Conservation (phyloP, 192 early-diverging fungal species). For the Coemansia sp. region DNA sequence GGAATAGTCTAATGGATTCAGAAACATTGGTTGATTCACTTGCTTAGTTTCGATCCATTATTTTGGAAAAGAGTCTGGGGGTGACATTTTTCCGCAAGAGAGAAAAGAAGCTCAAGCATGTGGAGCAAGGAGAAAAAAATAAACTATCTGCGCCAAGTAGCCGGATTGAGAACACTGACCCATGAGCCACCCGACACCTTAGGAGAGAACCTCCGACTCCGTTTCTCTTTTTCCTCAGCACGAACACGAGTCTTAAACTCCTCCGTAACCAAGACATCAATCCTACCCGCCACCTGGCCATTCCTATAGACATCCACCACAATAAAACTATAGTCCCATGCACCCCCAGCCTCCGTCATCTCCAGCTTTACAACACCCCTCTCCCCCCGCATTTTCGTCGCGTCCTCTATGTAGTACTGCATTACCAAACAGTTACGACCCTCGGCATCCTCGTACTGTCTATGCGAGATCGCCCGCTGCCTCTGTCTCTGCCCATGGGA, state of each 20-base stretch:
- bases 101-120: neutral
- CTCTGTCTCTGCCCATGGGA: conserved; percentile 43
- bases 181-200: conserved; percentile 35
- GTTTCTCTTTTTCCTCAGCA: neutral
- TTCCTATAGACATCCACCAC: conserved; percentile 35
- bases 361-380: conserved; percentile 30
- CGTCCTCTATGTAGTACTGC: conserved; percentile 38
- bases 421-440: conserved; percentile 15
- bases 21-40: too few species aligned
- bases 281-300: neutral
- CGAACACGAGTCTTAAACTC: conserved; percentile 28
- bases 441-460: conserved; percentile 19
- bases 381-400: neutral
- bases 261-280: conserved; percentile 39
- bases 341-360: conserved; percentile 11
- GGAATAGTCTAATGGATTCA: too few species aligned
- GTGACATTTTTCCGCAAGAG: neutral
- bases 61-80: too few species aligned
- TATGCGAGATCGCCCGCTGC: conserved; percentile 40
- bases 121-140: neutral
- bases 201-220: conserved; percentile 17
- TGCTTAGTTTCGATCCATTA: too few species aligned
- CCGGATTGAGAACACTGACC: conserved; percentile 37
- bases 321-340: conserved; percentile 45
- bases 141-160: conserved; percentile 32